Percentiles rank a stretch among this genome's conserved stretches.
These are phyloP conservation scores for Rhizopogon salebrosus DNA, from an alignment of 768 basidiomycete genomes.

Conservation along the genomic window DNA sequence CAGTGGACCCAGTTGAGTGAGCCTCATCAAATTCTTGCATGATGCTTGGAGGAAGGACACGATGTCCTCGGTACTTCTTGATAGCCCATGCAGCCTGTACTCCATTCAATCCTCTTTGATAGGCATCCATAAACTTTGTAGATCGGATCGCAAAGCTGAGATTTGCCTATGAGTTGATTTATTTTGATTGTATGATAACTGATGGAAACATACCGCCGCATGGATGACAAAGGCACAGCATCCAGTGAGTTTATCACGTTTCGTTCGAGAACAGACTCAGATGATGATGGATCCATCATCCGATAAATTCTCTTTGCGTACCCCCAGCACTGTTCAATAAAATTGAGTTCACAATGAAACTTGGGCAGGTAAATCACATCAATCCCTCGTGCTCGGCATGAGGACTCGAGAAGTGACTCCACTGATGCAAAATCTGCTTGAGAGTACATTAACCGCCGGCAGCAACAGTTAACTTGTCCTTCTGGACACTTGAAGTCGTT, in stretches of 20 bases:
- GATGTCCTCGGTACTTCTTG: slow-evolving; percentile 21
- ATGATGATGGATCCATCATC: slow-evolving; percentile 18
- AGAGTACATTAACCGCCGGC: slow-evolving; percentile 30
- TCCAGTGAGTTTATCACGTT: too few relatives aligned
- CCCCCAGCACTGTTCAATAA: slow-evolving; percentile 35
- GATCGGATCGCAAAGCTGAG: too few relatives aligned
- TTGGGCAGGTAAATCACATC: slow-evolving; percentile 33
- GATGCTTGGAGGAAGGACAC: slow-evolving; percentile 9
- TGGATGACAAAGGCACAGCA: too few relatives aligned
- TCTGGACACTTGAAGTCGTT: too few relatives aligned
- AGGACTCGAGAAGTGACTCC: slow-evolving; percentile 27
- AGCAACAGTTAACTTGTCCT: too few relatives aligned
- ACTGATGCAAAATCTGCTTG: slow-evolving; percentile 30
- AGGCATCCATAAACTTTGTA: too few relatives aligned
- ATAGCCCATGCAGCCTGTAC: slow-evolving; percentile 18
- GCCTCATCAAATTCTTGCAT: slow-evolving; percentile 9
- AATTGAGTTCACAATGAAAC: slow-evolving; percentile 37
- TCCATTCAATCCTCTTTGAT: slow-evolving; percentile 2
- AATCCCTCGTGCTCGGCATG: slow-evolving; percentile 20
- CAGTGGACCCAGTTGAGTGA: neutral
- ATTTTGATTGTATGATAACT: too few relatives aligned
- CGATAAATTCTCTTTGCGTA: slow-evolving; percentile 30
- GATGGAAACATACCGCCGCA: too few relatives aligned
- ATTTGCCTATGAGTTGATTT: too few relatives aligned
- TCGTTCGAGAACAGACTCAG: slow-evolving; percentile 16